Evolutionary conservation across 139 green algal genomes (phyloP), one percentile per base, ranked within the genome.

Genomic region (Nannochloris sp.): DNA sequence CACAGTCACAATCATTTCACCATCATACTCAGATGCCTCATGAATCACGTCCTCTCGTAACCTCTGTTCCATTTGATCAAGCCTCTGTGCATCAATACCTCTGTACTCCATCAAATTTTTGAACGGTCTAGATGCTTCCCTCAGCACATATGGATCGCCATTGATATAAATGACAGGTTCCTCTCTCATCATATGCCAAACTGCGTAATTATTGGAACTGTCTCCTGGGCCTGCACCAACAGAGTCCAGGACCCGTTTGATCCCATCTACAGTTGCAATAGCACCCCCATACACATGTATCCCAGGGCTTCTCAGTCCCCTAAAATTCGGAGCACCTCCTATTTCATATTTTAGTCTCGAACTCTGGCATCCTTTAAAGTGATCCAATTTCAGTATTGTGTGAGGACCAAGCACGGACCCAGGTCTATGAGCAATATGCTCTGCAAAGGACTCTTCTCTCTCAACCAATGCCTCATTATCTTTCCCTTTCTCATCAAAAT

Each of bases 141-240:
- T 75, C 70, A 97, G 81, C 64, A 97, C 91, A 70, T 90, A 95
- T 24, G 91, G 91, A 55, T 67, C 68, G 4, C 91, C 91, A 57
- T 95, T 95, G 70, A 97, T 81, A 75, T 97, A 97, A 53, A 96
- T 81, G 46, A 93, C 77, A 1, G 87, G 83, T 83, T 97, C 91
- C 81, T 97, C 91, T 4, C 91, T 68, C 88, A 96, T 91, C 84
- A 97, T 95, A 79, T 90, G 76, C 91, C 91, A 97, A 62, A 91
- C 60, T 24, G 76, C 76, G 15, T 23, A 36, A 19, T 23, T 25
- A 55, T 66, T 62, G 7, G 18, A 21, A 10, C 27, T 43, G 37
- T 58, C 44, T 2, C 37, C 40, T 8, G 68, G 65, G 5, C 56
- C 73, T 1, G 63, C 62, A 3, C 65, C 68, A 21, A 88, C 72